Evolutionary conservation across 2,329 filamentous ascomycete genomes (phyloP), one percentile per base, ranked within the genome.

Genomic region (Microthyrium microscopicum): DNA sequence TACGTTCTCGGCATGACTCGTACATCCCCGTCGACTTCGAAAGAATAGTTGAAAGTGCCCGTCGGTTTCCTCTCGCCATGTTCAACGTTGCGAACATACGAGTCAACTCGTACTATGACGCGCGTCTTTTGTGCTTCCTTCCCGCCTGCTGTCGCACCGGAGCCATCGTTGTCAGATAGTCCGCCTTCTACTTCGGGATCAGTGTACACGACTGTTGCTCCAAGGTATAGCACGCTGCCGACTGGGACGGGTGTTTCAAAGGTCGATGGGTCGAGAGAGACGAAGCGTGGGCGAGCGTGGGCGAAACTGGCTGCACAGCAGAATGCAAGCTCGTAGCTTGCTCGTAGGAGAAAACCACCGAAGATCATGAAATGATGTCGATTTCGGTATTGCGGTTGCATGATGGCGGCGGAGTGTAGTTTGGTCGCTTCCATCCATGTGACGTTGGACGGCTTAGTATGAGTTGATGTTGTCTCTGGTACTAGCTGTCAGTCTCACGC

Each of bases 321-420:
- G 54, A 82, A 83, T 2, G 77, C 77, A 5, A 82, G 62, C 53
- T 83, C 77, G 44, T 81, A 82, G 0, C 75, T 77, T 46, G 78
- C 72, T 47, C 79, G 78, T 8, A 83, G 60, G 8, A 82, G 64
- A 48, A 76, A 81, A 11, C 77, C 77, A 33, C 77, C 77, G 45
- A 82, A 83, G 35, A 83, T 79, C 76, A 81, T 80, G 51, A 77
- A 78, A 45, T 77, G 73, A 51, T 81, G 75, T 2, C 72, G 55
- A 50, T 77, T 77, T 30, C 73, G 66, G 49, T 73, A 68, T 50
- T 78, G 74, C 0, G 77, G 77, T 48, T 81, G 76, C 77, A 82
- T 82, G 42, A 83, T 79, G 43, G 66, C 68, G 8, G 77, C 73
- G 2, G 73, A 73, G 44, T 68, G 67, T 20, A 81, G 65, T 21